Base-by-base conservation (phyloP, 495 filamentous ascomycete genomes). In the Neurospora intermedia region DNA sequence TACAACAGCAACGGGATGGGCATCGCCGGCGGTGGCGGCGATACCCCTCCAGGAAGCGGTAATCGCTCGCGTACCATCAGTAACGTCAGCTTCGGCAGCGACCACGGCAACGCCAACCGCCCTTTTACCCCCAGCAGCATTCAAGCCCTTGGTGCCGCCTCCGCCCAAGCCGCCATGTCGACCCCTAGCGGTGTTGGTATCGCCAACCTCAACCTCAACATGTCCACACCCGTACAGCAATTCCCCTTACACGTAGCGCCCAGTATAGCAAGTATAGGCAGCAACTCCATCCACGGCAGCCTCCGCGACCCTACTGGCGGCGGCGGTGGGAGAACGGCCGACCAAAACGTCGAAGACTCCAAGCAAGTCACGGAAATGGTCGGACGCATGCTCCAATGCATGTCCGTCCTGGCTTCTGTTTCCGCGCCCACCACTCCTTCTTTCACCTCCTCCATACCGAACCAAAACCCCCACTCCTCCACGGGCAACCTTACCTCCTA, bases 341-440 rank as follows among this genome's bases (percentile, higher is more conserved):
- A 81, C 71, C 84, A 85, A 72, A 88, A 85, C 69, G 83, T 87
- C 15, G 86, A 89, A 74, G 92, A 94, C 76, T 89, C 89, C n/a
- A 92, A 94, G 35, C 90, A 94, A 73, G 87, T 97, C 38, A 98
- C 96, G 16, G 94, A 98, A 74, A 97, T 93, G 71, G 95, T 97
- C 10, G 96, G 93, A 2, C 87, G 96, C 72, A 96, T 99, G 94
- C 87, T 99, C 74, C 96, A 99, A 82, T 99, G 96, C 79, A 91
- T 99, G 80, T 92, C 90, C 76, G 95, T 99, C 11, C 84, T 98
- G 2, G 91, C 92, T 11, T 91, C 90, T 75, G 88, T 96, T 66
- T 66, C 54, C 54, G 54, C 54, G 1, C 54, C 54, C 31, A 66
- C 54, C 54, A 66, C 54, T 35, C 23, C 54, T 66, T 66, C 54